These are phyloP conservation scores for Fusarium pininemorale DNA, from an alignment of 2,329 filamentous ascomycete genomes.

Conservation along the genomic window DNA sequence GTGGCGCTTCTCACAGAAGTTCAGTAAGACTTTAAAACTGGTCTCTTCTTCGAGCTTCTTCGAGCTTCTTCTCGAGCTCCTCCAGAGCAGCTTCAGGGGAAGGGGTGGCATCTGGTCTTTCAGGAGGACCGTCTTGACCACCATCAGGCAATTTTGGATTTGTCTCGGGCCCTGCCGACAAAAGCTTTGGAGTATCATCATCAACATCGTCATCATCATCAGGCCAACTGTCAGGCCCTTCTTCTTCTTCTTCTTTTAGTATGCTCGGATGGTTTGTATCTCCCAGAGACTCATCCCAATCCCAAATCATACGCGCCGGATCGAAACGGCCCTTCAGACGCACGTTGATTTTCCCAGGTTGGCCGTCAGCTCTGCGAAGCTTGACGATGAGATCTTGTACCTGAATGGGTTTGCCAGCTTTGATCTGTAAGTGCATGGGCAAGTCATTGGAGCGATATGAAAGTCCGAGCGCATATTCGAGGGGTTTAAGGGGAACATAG, in stretches of 20 bases:
- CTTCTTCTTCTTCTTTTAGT: not conserved
- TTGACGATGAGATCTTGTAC: constrained; percentile 31
- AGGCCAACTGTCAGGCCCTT: constrained; percentile 4
- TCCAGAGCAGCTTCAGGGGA: not conserved
- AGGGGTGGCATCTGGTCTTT: not conserved
- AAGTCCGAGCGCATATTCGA: constrained; percentile 40
- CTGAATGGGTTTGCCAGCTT: constrained; percentile 9
- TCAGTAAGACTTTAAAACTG: not conserved
- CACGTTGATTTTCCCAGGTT: constrained; percentile 33
- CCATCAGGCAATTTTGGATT: not conserved
- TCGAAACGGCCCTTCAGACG: constrained; percentile 37
- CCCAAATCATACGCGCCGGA: constrained; percentile 31
- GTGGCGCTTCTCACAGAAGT: not conserved
- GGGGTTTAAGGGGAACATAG: constrained; percentile 43
- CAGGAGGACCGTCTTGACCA: not conserved
- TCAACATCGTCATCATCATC: not conserved
- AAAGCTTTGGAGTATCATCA: not conserved
- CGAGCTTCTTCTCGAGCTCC: not conserved
- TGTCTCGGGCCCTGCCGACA: not conserved
- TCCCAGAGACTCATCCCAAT: constrained; percentile 13
- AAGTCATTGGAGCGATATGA: constrained; percentile 42
- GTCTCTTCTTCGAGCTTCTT: not conserved
- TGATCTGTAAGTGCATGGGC: constrained; percentile 37
- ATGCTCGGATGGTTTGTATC: not conserved
- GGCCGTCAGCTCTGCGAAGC: constrained; percentile 30